Evolutionary conservation across 2,329 filamentous ascomycete genomes (phyloP).

Genomic region (Tolypocladium amazonense): DNA sequence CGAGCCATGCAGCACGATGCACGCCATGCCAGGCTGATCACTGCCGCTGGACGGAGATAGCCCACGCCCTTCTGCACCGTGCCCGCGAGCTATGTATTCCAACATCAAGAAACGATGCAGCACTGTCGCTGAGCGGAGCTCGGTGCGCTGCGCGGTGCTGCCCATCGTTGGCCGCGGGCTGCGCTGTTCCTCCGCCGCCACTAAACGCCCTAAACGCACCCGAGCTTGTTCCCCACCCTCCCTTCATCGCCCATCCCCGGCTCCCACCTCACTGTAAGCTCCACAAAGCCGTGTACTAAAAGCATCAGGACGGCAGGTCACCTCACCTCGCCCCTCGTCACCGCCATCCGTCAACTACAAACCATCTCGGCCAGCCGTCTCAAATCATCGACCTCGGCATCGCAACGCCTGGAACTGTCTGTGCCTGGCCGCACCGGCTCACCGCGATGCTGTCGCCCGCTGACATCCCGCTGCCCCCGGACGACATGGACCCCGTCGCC

Average conservation of each 20-base stretch:
- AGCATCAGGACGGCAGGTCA: neutral
- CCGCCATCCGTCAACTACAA: neutral
- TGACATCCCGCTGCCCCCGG: constrained; percentile 2
- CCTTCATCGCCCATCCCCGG: neutral
- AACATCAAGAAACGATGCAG: no score
- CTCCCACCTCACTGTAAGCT: neutral
- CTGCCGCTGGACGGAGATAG: neutral
- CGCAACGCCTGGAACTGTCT: neutral
- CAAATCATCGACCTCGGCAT: neutral
- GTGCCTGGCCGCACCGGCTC: neutral
- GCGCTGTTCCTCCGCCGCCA: neutral
- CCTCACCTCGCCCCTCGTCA: neutral
- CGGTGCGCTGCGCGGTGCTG: no score
- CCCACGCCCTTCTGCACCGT: neutral
- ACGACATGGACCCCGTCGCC: neutral
- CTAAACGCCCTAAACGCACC: neutral
- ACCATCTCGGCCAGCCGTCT: neutral
- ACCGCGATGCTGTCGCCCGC: constrained; percentile 2
- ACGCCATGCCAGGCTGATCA: neutral
- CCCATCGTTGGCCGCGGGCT: neutral
- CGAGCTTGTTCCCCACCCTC: neutral
- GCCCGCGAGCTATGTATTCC: no score
- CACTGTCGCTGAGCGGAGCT: no score
- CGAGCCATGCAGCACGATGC: neutral
- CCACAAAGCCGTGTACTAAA: neutral